phyloP scores from a whole-genome alignment of 2,329 filamentous ascomycete genomes.

The Dendryphion nanum region DNA sequence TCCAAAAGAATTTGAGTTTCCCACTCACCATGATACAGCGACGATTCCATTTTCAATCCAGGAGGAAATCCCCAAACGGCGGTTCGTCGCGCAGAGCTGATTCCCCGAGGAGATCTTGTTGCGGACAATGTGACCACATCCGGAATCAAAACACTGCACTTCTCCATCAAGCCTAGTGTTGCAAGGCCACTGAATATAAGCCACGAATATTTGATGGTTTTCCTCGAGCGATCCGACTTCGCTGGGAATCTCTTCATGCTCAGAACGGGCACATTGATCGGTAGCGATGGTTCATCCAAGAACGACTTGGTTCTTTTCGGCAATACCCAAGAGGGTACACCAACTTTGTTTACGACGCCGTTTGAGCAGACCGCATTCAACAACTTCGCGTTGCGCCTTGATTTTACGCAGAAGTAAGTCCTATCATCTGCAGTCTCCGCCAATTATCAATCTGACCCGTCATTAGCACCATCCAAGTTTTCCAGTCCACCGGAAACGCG shows the following conservation, averaged over 20 bases:
- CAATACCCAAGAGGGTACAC: slow-evolving; percentile 9
- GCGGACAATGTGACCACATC: slow-evolving; percentile 6
- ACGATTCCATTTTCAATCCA: slow-evolving; percentile 15
- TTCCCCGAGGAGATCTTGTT: slow-evolving; percentile 3
- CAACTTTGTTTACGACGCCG: slow-evolving; percentile 11
- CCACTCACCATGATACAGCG: slow-evolving; percentile 6
- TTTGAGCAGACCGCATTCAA: slow-evolving; percentile 9
- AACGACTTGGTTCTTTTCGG: slow-evolving; percentile 13
- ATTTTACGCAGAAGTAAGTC: slow-evolving; percentile 13
- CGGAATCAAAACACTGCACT: slow-evolving; percentile 16
- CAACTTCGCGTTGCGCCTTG: slow-evolving; percentile 14
- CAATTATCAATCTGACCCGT: no score
- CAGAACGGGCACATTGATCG: slow-evolving; percentile 15
- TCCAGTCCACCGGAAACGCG: slow-evolving; percentile 10
- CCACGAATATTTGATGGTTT: slow-evolving; percentile 16
- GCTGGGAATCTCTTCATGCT: slow-evolving; percentile 9
- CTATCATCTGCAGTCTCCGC: no score
- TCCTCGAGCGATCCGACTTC: slow-evolving; percentile 15
- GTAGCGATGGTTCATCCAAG: slow-evolving; percentile 13
- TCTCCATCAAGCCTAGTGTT: slow-evolving; percentile 12
- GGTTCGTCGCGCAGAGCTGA: slow-evolving; percentile 14
- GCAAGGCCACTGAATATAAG: slow-evolving; percentile 12
- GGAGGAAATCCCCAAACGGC: slow-evolving; percentile 12
- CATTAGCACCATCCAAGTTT: slow-evolving; percentile 14
- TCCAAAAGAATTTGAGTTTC: not conserved